phyloP scores from a whole-genome alignment of 192 early-diverging fungal species.

The Rhizophagus clarus region DNA sequence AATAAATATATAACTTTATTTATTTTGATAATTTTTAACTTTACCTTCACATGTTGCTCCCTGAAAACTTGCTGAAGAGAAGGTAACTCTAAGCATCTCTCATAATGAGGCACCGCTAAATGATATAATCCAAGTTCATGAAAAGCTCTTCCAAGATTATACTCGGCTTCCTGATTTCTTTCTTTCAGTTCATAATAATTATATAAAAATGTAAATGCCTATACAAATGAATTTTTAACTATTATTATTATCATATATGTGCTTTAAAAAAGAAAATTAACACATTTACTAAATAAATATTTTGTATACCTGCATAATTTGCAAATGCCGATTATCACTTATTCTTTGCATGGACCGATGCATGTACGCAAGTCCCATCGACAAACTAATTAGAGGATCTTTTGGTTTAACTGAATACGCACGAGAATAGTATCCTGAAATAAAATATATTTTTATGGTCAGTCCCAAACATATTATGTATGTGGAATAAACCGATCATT shows the following conservation, averaged over 20 bases:
- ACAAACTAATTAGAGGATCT: slow-evolving; percentile 69
- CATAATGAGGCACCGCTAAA: slow-evolving; percentile 87
- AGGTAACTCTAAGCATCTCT: slow-evolving; percentile 65
- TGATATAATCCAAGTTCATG: slow-evolving; percentile 74
- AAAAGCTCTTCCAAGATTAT: slow-evolving; percentile 88
- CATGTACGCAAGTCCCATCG: slow-evolving; percentile 61
- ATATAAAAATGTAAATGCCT: slow-evolving; percentile 66
- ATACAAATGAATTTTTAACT: not conserved
- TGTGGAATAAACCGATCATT: not conserved
- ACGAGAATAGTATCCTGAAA: slow-evolving; percentile 55
- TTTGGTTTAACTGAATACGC: slow-evolving; percentile 60
- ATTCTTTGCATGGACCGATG: slow-evolving; percentile 71
- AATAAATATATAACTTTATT: not conserved
- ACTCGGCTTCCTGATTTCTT: slow-evolving; percentile 65
- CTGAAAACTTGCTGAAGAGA: slow-evolving; percentile 41
- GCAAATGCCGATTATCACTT: slow-evolving; percentile 68
- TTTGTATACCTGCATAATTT: slow-evolving; percentile 53
- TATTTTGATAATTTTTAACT: not conserved
- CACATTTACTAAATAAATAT: not conserved
- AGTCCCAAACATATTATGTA: not conserved
- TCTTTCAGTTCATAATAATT: slow-evolving; percentile 58
- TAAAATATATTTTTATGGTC: not conserved
- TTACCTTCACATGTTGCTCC: slow-evolving; percentile 23
- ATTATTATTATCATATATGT: too few relatives aligned
- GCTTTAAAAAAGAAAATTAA: not conserved